Base-by-base conservation (phyloP, 345 rosid species). In the Eucalyptus rudis region DNA sequence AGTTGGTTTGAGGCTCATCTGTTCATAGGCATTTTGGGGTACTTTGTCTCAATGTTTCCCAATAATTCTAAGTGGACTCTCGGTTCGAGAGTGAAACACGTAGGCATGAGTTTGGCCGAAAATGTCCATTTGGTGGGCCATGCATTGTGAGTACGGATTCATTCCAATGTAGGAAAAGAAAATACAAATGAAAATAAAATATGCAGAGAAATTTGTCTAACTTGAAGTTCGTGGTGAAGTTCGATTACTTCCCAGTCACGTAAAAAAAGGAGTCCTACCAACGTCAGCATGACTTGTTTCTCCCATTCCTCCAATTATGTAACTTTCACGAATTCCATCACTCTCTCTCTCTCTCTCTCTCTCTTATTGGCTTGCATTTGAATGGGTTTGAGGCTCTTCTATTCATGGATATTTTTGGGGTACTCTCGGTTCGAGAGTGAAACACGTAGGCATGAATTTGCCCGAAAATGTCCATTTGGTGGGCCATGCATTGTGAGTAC, bases 211-310 rank as follows among this genome's bases (percentile, higher is more conserved):
- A 68, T 31, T 68, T 31, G 8, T 29, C 71, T 0, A 62, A 29
- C 31, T 13, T 62, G 16, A 62, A 62, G 71, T 62, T 62, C 2
- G 71, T 62, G 33, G 71, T 62, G 71, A 62, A 29, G 71, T 62
- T 62, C 31, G 71, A 62, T 62, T 13, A 9, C 33, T 14, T 29
- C 33, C 33, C 31, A 7, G 71, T 62, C 33, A 29, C 14, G 68
- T 33, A 29, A 62, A 14, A 14, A 59, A 29, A 62, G 68, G 33
- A 62, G 33, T 62, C 68, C 68, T 62, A 29, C 68, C 56, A 52
- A 52, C 56, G 24, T 52, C 56, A 19, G 95, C 94, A 17, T 94
- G 92, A 24, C 79, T 94, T 19, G 91, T 20, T 7, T 90, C 91
- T 85, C 93, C 92, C 19, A 22, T 50, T 62, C 40, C 88, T n/a